These are phyloP conservation scores for Candida namnaoensis DNA, from an alignment of 805 yeast species.

Conservation along the genomic window DNA sequence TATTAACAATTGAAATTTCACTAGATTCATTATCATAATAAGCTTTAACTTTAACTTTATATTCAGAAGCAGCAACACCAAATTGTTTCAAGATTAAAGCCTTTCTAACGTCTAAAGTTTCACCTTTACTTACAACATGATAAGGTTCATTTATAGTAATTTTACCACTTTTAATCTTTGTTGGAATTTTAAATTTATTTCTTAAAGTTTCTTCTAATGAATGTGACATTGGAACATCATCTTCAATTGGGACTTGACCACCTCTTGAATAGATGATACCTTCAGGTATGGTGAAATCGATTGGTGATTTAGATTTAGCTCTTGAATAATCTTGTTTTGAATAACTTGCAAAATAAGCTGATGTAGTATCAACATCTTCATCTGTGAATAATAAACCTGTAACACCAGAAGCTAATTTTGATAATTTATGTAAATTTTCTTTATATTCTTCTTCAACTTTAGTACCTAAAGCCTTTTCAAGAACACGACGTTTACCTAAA, in stretches of 20 bases:
- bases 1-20: slow-evolving; percentile 20
- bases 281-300: slow-evolving; percentile 77
- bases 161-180: slow-evolving; percentile 84
- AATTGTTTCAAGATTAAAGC: slow-evolving; percentile 89
- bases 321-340: slow-evolving; percentile 79
- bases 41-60: slow-evolving; percentile 73
- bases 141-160: slow-evolving; percentile 68
- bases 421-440: slow-evolving; percentile 68
- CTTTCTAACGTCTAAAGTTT: slow-evolving; percentile 78
- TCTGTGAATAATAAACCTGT: slow-evolving; percentile 86
- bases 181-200: slow-evolving; percentile 84
- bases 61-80: slow-evolving; percentile 91
- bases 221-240: slow-evolving; percentile 95
- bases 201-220: slow-evolving; percentile 91
- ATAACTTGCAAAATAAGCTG: slow-evolving; percentile 76
- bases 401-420: slow-evolving; percentile 62
- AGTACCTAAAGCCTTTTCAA: slow-evolving; percentile 88
- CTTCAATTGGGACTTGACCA: slow-evolving; percentile 83
- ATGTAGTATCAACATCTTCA: slow-evolving; percentile 83
- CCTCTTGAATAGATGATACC: slow-evolving; percentile 94
- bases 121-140: slow-evolving; percentile 74
- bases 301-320: slow-evolving; percentile 79
- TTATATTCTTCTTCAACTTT: slow-evolving; percentile 84
- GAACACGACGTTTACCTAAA: slow-evolving; percentile 87
- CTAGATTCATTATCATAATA: slow-evolving; percentile 60